Base-by-base conservation (phyloP, 768 basidiomycete genomes). In the Serendipita sp. region DNA sequence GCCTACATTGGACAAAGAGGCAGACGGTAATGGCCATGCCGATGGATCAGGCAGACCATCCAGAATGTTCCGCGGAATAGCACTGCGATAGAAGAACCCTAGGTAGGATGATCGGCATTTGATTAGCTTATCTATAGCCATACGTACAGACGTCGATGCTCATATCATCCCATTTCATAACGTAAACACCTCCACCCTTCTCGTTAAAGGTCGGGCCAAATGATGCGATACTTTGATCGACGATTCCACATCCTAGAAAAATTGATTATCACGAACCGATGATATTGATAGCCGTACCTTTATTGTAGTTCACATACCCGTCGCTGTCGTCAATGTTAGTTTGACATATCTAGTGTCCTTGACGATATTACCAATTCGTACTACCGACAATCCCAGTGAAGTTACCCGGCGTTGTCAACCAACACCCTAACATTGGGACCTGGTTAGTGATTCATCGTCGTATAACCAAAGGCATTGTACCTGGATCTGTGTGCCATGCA, bases 81-180 rank as follows among this genome's bases (percentile, higher is more conserved):
- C 83, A 34, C 83, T 83, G 37, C 89, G 85, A 72, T 88, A 90
- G 72, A 91, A 91, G 3, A 85, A 89, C 86, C 86, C 88, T 90
- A 68, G 3, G 18, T 10, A 41, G 38, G 13, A 54, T 13, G 45
- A 18, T 38, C 38, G 38, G 38, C 32, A 54, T 45, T 30, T 32
- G 38, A 60, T 34, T 45, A 3, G 24, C 45, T 1, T 45, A 44
- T 35, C 24, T 2, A 37, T 34, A 16, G 45, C 24, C 16, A 32
- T 7, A 41, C 88, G 72, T 66, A 90, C 88, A 90, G 67, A 89
- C 80, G 44, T 83, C 81, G 64, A 91, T 89, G 1, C 84, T 83
- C 66, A 77, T 78, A 66, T 83, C 80, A 70, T 92, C 88, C 91
- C 91, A 93, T 69, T 87, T 86, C 88, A 91, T 91, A 0, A 83